Percentiles rank a stretch among this genome's conserved stretches.
Evolutionary conservation across 2,329 filamentous ascomycete genomes (phyloP).

Genomic region (Colletotrichum magnum): DNA sequence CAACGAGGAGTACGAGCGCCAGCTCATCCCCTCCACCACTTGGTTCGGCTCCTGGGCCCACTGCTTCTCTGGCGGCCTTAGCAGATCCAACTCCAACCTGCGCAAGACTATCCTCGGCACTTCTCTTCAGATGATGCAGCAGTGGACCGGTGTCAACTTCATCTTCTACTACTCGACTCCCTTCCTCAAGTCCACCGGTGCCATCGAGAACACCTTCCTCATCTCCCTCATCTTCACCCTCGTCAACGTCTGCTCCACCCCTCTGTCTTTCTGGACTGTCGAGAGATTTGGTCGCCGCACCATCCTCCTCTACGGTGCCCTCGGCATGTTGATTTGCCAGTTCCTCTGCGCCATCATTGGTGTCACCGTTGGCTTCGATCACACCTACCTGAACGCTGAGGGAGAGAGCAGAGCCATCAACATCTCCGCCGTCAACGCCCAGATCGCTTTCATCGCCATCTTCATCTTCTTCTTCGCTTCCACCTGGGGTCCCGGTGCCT

Average conservation of each 20-base stretch:
- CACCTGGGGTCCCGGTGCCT: constrained; percentile 88
- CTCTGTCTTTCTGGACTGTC: constrained; percentile 88
- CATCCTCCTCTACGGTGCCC: constrained; percentile 83
- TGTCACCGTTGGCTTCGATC: constrained; percentile 70
- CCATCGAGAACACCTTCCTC: constrained; percentile 83
- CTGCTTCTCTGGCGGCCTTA: constrained; percentile 77
- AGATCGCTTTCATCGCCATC: constrained; percentile 91
- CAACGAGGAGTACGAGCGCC: constrained; percentile 88
- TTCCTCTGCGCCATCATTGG: constrained; percentile 88
- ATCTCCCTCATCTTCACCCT: constrained; percentile 89
- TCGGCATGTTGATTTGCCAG: constrained; percentile 88
- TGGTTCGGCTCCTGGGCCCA: constrained; percentile 79
- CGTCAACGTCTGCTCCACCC: constrained; percentile 89
- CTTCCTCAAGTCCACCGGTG: constrained; percentile 85
- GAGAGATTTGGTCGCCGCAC: constrained; percentile 86
- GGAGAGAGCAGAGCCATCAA: constrained; percentile 63
- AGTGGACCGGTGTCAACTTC: constrained; percentile 91
- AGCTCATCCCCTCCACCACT: constrained; percentile 73
- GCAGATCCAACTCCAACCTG: constrained; percentile 74
- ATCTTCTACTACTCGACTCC: constrained; percentile 90
- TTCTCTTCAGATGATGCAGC: constrained; percentile 85
- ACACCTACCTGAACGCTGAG: constrained; percentile 60
- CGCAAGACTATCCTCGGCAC: constrained; percentile 80
- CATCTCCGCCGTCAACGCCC: constrained; percentile 72
- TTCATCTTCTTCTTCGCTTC: constrained; percentile 95